Evolutionary conservation across 2,329 filamentous ascomycete species (phyloP), one percentile per base, ranked within the genome.

Genomic region (Tolypocladium pustulatum): DNA sequence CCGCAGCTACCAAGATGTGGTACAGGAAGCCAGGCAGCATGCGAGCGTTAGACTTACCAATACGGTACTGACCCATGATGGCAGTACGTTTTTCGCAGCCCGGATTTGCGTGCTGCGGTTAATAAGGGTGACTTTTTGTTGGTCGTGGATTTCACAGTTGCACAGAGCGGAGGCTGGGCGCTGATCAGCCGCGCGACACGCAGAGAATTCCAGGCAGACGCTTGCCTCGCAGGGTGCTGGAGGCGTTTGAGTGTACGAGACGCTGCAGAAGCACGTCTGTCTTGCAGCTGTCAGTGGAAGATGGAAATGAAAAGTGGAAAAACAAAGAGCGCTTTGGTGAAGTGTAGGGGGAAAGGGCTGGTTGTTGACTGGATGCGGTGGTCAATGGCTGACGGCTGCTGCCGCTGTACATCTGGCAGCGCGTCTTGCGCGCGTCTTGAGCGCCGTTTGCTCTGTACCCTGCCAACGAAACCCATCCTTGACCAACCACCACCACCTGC

Each of bases 41-140:
- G 27, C 52, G 46, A 9, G 7, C n/a, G 32, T 54, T 25, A 55
- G 43, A 69, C 76, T 65, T 70, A 80, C 78, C 77, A 60, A 80
- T 69, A 59, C 78, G 75, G 63, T 79, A 80, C 58, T 73, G 67
- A n/a, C n/a, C n/a, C 78, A 80, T 80, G 15, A 66, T 70, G 63
- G 58, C 61, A 56, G 56, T 56, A 1, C 15, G 25, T 51, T 32
- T 30, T 2, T 8, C 2, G 46, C 2, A 13, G 12, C 12, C 37
- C 41, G 8, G 5, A n/a, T 6, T 2, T 3, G 15, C 9, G 17
- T n/a, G 46, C 7, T 30, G 22, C 4, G 5, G 15, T 32, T 27
- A 27, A 12, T 4, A n/a, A 6, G 49, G 15, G 7, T 20, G 30
- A 30, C 1, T 4, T 7, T 12, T 4, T 4, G 46, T 20, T 1